These are phyloP conservation scores for Peribolospora baueri DNA, from an alignment of 768 basidiomycete genomes.

Conservation along the genomic window DNA sequence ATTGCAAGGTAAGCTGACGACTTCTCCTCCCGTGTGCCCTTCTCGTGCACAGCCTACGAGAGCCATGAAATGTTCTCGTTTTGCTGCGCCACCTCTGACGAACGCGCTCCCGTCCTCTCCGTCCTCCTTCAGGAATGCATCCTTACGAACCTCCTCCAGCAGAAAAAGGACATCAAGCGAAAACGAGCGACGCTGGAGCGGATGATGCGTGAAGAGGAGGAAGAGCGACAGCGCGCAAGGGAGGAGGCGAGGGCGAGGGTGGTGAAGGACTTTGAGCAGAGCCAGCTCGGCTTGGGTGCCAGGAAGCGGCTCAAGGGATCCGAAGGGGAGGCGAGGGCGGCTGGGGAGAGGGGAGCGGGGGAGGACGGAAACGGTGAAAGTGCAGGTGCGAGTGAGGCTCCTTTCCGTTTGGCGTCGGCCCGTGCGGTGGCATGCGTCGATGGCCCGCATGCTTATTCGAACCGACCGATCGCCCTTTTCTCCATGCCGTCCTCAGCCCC, in stretches of 20 bases:
- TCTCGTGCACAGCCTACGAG: not conserved
- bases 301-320: conserved; percentile 12
- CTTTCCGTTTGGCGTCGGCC: not conserved
- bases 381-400: conserved; percentile 18
- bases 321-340: conserved; percentile 14
- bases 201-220: conserved; percentile 53
- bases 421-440: not conserved
- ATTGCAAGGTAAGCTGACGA: conserved; percentile 35
- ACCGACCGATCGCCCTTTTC: not conserved
- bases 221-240: conserved; percentile 42
- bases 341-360: not conserved
- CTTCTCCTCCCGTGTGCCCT: not conserved
- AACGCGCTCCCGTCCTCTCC: not conserved
- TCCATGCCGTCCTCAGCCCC: conserved; percentile 21
- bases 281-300: conserved; percentile 46
- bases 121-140: conserved; percentile 39
- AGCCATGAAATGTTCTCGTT: not conserved
- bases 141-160: conserved; percentile 55
- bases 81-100: not conserved
- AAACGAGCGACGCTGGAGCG: conserved; percentile 57
- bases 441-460: conserved; percentile 14
- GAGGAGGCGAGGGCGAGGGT: conserved; percentile 69
- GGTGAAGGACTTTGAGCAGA: conserved; percentile 64
- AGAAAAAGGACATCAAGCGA: conserved; percentile 80
- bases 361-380: conserved; percentile 19